Evolutionary conservation across 2,329 filamentous ascomycete genomes (phyloP), one percentile per base, ranked within the genome.

Genomic region (Fonsecaea pedrosoi): DNA sequence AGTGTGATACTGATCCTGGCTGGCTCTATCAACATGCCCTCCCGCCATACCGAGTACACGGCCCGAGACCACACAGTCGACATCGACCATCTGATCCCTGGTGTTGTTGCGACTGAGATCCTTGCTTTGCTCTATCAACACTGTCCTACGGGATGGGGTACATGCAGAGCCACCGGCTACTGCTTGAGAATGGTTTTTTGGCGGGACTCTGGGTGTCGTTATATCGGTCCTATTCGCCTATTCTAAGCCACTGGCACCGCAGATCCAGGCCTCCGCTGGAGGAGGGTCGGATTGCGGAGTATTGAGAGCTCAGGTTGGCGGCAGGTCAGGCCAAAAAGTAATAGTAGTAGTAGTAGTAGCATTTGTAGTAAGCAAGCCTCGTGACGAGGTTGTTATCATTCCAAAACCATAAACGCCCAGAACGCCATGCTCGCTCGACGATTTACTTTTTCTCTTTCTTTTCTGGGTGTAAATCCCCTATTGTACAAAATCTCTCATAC

Each of bases 21-120:
- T 0, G 87, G 86, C 60, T 89, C 86, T 0, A 74, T 84, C 74
- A 87, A 88, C 72, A 80, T 81, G 21, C 77, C 80, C 1, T 68
- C 82, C 0, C 79, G 78, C 25, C 3, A 3, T 25, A 25, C 25
- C 25, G 2, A 25, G 25, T 25, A 69, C 73, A 62, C 82, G 82
- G 75, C 83, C 83, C 4, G 65, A 70, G 58, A 78, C 80, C 0
- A 72, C 74, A 54, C 72, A 76, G 1, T 72, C 76, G 7, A 73
- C 75, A 2, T 72, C 75, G 1, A 70, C 76, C 34, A 75, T 84
- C 71, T 25, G 25, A 25, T 25, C 3, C 76, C 80, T 3, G 70
- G 73, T 35, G 63, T 73, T 3, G 74, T 83, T 42, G 79, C 82
- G 5, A 72, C 71, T 0, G 70, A 76, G 21, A 21, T 21, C 1